These are phyloP conservation scores for Taphrina wiesneri DNA, from an alignment of 1,139 yeast genomes.

Conservation along the genomic window DNA sequence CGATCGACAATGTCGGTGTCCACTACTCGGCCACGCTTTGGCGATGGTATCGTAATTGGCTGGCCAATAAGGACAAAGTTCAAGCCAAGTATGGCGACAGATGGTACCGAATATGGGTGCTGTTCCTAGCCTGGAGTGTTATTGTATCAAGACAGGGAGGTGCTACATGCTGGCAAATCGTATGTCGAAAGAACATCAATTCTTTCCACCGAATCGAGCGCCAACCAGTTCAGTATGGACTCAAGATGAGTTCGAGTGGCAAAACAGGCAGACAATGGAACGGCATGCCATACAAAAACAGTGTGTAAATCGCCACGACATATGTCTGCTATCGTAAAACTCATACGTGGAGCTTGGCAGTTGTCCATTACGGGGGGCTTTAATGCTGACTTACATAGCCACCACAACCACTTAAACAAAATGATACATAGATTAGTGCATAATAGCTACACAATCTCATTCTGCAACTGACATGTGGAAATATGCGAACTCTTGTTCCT, in stretches of 20 bases:
- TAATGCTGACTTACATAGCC: no score
- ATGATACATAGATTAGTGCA: no score
- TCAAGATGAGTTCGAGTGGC: constrained; percentile 50
- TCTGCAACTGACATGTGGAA: no score
- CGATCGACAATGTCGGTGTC: constrained; percentile 86
- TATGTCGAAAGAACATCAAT: constrained; percentile 84
- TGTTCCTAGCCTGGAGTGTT: constrained; percentile 76
- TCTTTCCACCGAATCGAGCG: constrained; percentile 81
- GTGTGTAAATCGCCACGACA: no score
- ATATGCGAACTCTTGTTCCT: no score
- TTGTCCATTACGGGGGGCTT: no score
- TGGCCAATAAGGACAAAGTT: constrained; percentile 75
- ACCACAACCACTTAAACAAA: no score
- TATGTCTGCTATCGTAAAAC: no score
- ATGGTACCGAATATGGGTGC: constrained; percentile 93
- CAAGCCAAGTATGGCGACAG: constrained; percentile 78
- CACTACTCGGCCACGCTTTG: constrained; percentile 89
- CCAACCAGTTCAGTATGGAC: constrained; percentile 74
- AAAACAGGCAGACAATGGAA: constrained; percentile 22
- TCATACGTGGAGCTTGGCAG: no score
- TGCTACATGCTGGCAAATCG: constrained; percentile 89
- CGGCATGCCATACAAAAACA: constrained; percentile 25
- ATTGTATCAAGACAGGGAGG: constrained; percentile 91
- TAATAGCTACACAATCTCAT: no score
- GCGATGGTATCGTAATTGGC: constrained; percentile 97